These are phyloP conservation scores for Oxytropis ochrocephala DNA, from an alignment of 306 rosid species.

Conservation along the genomic window DNA sequence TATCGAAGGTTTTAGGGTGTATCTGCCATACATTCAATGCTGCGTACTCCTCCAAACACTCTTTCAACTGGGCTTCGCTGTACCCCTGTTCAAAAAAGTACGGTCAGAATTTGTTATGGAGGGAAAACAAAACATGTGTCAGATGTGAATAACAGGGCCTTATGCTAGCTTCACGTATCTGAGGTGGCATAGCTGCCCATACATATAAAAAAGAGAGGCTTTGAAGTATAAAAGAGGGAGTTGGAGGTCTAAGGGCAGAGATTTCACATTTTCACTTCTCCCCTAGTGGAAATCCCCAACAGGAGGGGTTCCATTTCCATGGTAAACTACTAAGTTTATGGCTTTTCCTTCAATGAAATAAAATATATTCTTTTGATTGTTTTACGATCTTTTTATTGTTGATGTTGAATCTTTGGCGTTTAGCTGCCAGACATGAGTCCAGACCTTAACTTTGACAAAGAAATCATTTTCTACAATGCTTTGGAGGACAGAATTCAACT, in stretches of 20 bases:
- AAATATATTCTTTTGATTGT: background rate
- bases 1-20: constrained; percentile 86
- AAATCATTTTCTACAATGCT: background rate
- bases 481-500: background rate
- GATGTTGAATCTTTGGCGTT: background rate
- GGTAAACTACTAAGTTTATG: background rate
- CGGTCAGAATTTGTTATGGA: constrained; percentile 8
- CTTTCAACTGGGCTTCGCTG: constrained; percentile 93
- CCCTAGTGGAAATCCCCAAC: too few relatives aligned
- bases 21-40: constrained; percentile 98
- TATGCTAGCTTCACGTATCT: background rate
- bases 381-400: background rate
- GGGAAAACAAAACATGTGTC: background rate
- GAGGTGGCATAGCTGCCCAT: background rate
- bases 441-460: background rate
- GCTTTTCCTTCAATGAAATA: background rate
- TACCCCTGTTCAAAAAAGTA: constrained; percentile 60
- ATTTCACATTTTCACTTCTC: too few relatives aligned
- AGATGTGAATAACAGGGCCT: background rate
- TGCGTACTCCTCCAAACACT: constrained; percentile 96
- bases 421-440: background rate
- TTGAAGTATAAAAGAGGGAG: too few relatives aligned
- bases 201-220: too few relatives aligned
- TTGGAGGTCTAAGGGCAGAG: too few relatives aligned
- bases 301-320: too few relatives aligned